Percentiles rank a stretch among this genome's conserved stretches.
Conservation (phyloP, 768 basidiomycete genomes). For the Macrocybe gigantea region DNA sequence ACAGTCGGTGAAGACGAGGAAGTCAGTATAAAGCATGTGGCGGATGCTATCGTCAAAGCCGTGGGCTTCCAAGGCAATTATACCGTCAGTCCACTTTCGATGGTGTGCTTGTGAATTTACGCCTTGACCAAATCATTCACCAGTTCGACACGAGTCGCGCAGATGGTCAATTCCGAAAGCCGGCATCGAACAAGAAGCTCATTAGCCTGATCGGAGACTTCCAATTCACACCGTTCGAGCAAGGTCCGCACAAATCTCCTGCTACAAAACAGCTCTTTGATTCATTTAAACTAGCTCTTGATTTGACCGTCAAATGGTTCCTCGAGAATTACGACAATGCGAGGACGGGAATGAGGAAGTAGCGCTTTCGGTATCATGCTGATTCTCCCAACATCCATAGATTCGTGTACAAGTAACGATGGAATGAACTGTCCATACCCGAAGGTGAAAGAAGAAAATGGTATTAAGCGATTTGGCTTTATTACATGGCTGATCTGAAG, state of each 20-base stretch:
- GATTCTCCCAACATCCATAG: too few relatives aligned
- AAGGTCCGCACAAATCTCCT: constrained; percentile 36
- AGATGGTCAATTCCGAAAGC: constrained; percentile 95
- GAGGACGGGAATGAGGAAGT: constrained; percentile 40
- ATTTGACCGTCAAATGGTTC: constrained; percentile 84
- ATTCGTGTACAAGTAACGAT: too few relatives aligned
- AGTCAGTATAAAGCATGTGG: constrained; percentile 86
- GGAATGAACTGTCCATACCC: too few relatives aligned
- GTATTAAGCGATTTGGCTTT: too few relatives aligned
- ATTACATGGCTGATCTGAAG: too few relatives aligned
- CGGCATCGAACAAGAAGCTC: constrained; percentile 89
- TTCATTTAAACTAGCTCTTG: constrained; percentile 47
- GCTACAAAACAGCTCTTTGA: constrained; percentile 9
- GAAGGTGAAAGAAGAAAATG: too few relatives aligned
- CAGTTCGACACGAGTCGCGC: constrained; percentile 82
- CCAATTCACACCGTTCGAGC: constrained; percentile 87
- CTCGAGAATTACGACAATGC: constrained; percentile 72
- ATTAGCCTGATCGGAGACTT: constrained; percentile 72
- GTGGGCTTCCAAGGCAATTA: constrained; percentile 78
- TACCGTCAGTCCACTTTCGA: constrained; percentile 34
- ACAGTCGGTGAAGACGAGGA: constrained; percentile 93
- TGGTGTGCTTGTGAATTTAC: not conserved
- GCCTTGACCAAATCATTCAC: not conserved
- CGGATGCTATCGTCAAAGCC: constrained; percentile 85
- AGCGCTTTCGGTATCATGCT: not conserved